Conservation (phyloP, 108 stramenopile species). For the Aurantiochytrium sp. region DNA sequence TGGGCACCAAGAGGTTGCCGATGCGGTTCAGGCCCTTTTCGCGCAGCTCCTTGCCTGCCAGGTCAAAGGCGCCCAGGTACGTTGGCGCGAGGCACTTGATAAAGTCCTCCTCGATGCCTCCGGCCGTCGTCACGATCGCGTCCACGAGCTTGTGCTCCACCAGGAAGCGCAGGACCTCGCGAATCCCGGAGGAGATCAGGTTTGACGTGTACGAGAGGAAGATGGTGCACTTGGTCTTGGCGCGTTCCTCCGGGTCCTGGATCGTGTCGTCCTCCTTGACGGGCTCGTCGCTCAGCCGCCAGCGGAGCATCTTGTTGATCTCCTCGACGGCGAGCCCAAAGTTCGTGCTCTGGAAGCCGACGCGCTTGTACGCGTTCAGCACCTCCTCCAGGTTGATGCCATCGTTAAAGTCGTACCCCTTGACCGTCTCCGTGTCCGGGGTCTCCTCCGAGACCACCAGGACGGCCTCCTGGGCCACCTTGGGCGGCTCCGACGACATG, state of each 20-base stretch:
- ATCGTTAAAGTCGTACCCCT: conserved; percentile 66
- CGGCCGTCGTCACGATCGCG: conserved; percentile 91
- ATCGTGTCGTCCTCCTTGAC: conserved; percentile 74
- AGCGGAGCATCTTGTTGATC: conserved; percentile 79
- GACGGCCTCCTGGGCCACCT: neutral
- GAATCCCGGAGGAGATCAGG: conserved; percentile 91
- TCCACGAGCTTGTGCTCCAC: conserved; percentile 93
- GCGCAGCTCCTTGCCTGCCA: conserved; percentile 76
- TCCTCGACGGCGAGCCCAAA: conserved; percentile 85
- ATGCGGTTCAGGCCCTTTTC: conserved; percentile 93
- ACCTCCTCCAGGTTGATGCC: conserved; percentile 61
- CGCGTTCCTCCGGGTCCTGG: conserved; percentile 52
- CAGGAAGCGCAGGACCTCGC: conserved; percentile 90
- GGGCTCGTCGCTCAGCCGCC: conserved; percentile 78
- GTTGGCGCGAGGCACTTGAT: conserved; percentile 97
- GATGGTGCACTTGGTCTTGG: conserved; percentile 74
- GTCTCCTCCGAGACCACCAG: conserved; percentile 9
- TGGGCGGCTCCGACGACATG: neutral
- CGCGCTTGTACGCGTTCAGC: conserved; percentile 74
- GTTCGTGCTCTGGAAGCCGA: conserved; percentile 92
- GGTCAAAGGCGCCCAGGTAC: conserved; percentile 87
- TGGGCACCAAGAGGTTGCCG: conserved; percentile 91
- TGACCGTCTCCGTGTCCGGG: conserved; percentile 19
- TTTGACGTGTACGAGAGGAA: conserved; percentile 95
- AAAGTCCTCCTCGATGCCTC: conserved; percentile 98